phyloP scores from a whole-genome alignment of 169 alveolate species.

The Babesia divergens region DNA sequence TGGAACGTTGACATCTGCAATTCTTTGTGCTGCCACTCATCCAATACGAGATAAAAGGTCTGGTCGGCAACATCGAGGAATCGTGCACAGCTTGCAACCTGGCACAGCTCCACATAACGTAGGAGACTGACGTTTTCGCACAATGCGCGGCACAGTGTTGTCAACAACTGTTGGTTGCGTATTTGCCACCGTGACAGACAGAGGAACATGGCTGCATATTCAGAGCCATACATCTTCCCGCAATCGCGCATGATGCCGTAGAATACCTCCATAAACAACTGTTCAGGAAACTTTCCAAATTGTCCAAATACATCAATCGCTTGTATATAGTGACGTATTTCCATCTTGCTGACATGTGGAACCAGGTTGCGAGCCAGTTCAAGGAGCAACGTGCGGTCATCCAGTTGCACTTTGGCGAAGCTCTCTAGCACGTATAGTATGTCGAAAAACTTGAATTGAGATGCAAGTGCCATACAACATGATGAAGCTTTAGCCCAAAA shows the following conservation, averaged over 20 bases:
- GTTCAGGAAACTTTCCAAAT: slow-evolving; percentile 67
- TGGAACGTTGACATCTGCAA: slow-evolving; percentile 69
- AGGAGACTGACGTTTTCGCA: slow-evolving; percentile 62
- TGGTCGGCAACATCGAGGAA: slow-evolving; percentile 66
- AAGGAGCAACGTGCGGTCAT: slow-evolving; percentile 58
- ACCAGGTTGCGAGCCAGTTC: slow-evolving; percentile 66
- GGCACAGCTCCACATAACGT: slow-evolving; percentile 63
- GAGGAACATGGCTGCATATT: slow-evolving; percentile 62
- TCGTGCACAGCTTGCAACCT: slow-evolving; percentile 62
- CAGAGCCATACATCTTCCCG: slow-evolving; percentile 65
- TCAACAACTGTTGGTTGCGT: slow-evolving; percentile 59
- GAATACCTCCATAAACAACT: slow-evolving; percentile 69
- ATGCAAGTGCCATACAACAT: slow-evolving; percentile 55
- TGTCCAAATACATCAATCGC: slow-evolving; percentile 63
- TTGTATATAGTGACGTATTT: slow-evolving; percentile 66
- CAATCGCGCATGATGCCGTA: slow-evolving; percentile 61
- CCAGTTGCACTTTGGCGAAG: slow-evolving; percentile 61
- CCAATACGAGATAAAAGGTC: slow-evolving; percentile 65
- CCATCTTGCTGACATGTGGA: slow-evolving; percentile 66
- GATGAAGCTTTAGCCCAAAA: slow-evolving; percentile 74
- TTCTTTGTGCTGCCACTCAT: slow-evolving; percentile 75
- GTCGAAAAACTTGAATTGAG: slow-evolving; percentile 73
- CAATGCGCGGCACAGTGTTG: slow-evolving; percentile 66
- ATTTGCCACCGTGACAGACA: slow-evolving; percentile 67
- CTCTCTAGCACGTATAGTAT: slow-evolving; percentile 62